Base-by-base conservation (phyloP, 805 yeast species). In the Zygotorulaspora chibaensis region DNA sequence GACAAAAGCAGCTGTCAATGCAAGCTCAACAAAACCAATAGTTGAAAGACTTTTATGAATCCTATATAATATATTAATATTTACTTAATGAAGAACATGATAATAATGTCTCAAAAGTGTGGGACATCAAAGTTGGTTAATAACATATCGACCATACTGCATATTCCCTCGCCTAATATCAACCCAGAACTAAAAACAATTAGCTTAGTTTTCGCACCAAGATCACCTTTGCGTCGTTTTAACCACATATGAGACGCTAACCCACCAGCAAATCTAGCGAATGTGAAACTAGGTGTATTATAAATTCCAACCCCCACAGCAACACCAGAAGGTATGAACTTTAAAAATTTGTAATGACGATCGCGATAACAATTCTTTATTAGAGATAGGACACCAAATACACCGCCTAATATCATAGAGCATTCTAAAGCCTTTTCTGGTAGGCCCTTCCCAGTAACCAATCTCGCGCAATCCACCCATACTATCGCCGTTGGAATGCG, bases 261-360 rank as follows among this genome's bases (percentile, higher is more conserved):
- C 2, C 99, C 99, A 8, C 99, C 99, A 17, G 88, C 50, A 61
- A 93, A 91, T 56, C 99, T 73, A 1, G 98, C 98, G 38, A 91
- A 71, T 0, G 98, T 93, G 67, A 91, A 93, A 39, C 88, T 83
- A 2, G 99, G 98, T 0, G 90, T 76, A 63, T 93, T 93, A 65
- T 91, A 93, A 50, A 91, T 88, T 13, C 99, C 98, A 42, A 91
- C 85, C 1, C 99, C 99, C 13, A 90, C 96, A 2, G 99, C 97
- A 23, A 93, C 95, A 10, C 99, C 99, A 17, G 88, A 83, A 1
- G 99, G 99, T 23, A 91, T 67, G 68, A 76, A 87, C 2, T 73
- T 67, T 5, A 61, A 26, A 58, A 63, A 56, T 31, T 52, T 57
- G 46, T 79, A 56, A 45, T 71, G 72, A 39, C 65, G 67, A 29